phyloP scores from a whole-genome alignment of 441 rosid species.

The Erodium trifolium region DNA sequence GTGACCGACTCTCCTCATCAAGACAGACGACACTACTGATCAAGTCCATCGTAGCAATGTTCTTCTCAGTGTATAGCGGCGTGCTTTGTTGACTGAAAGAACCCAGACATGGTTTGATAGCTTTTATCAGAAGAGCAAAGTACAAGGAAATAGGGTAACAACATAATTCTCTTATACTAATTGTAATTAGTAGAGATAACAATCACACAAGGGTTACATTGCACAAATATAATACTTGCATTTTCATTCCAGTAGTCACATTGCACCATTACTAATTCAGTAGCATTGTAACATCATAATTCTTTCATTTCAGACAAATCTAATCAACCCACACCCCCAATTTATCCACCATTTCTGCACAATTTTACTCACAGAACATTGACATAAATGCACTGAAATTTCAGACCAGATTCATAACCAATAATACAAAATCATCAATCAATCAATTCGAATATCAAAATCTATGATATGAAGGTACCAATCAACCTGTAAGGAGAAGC shows the following conservation, averaged over 20 bases:
- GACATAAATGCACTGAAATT: background rate
- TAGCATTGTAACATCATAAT: background rate
- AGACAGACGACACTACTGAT: conserved; percentile 69
- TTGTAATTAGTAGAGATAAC: background rate
- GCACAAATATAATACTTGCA: background rate
- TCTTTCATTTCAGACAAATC: background rate
- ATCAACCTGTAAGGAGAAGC: conserved; percentile 37
- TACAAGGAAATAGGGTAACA: conserved; percentile 1
- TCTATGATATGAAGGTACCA: background rate
- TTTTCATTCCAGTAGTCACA: background rate
- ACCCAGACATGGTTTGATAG: conserved; percentile 10
- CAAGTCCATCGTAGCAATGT: conserved; percentile 80
- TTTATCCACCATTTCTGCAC: background rate
- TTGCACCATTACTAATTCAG: background rate
- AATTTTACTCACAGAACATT: background rate
- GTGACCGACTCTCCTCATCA: conserved; percentile 95
- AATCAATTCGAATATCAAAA: background rate
- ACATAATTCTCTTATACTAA: background rate
- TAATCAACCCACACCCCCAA: background rate
- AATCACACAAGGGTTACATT: background rate
- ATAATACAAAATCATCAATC: background rate
- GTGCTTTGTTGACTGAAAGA: conserved; percentile 60
- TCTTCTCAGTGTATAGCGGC: conserved; percentile 40
- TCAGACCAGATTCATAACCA: background rate
- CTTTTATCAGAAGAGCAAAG: conserved; percentile 1